Evolutionary conservation across 2,329 filamentous ascomycete genomes (phyloP).

Genomic region (Aureobasidium mangrovei): DNA sequence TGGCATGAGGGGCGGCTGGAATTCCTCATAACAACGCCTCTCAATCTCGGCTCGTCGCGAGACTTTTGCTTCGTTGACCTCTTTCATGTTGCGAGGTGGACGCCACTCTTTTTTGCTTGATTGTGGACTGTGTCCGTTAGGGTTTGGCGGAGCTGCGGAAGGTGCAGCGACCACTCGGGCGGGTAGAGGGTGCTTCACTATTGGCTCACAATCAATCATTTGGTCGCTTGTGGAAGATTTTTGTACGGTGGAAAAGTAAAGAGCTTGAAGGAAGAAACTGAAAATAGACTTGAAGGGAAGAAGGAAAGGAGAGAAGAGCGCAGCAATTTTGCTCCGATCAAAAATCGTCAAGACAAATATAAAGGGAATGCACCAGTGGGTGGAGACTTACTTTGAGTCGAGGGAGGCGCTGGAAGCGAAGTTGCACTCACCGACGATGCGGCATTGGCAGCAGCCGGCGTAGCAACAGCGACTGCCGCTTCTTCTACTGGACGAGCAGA

Average conservation of each 20-base stretch:
- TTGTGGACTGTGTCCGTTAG: constrained; percentile 5
- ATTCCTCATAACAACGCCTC: constrained; percentile 50
- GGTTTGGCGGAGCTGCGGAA: background rate
- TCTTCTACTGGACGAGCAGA: constrained; percentile 13
- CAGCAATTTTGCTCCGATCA: background rate
- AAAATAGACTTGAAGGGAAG: background rate
- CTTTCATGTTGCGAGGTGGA: constrained; percentile 46
- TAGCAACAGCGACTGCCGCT: background rate
- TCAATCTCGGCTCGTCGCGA: constrained; percentile 62
- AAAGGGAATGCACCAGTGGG: background rate
- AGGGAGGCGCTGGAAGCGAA: constrained; percentile 8
- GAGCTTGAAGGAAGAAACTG: background rate
- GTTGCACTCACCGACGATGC: background rate
- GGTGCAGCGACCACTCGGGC: constrained; percentile 10
- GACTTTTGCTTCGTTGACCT: constrained; percentile 56
- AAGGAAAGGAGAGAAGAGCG: background rate
- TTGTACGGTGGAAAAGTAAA: background rate
- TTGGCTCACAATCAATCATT: constrained; percentile 18
- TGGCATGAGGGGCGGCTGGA: constrained; percentile 57
- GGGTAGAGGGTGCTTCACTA: constrained; percentile 13
- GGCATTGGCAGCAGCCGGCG: background rate
- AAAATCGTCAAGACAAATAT: background rate
- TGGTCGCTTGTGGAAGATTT: background rate
- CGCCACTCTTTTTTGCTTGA: constrained; percentile 6
- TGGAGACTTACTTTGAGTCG: constrained; percentile 13